phyloP scores from a whole-genome alignment of 2,329 filamentous ascomycete species.

The Elsinoe australis region DNA sequence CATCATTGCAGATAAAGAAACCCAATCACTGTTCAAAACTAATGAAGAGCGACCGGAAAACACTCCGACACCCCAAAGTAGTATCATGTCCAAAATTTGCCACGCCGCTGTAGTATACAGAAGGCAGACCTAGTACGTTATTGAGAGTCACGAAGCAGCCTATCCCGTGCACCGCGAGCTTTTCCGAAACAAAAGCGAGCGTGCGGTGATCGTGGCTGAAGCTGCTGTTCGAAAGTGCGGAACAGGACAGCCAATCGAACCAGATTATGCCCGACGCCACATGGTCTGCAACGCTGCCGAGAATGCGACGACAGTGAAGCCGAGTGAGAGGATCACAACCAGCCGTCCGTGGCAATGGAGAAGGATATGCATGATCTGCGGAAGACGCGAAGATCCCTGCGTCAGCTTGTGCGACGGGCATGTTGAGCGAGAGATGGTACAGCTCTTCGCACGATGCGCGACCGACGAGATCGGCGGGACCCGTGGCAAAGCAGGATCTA shows the following conservation, averaged over 20 bases:
- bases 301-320: no score
- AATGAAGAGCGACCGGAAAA: no score
- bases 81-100: no score
- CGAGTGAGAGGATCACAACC: neutral
- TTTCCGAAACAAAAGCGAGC: slow-evolving; percentile 7
- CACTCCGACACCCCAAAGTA: no score
- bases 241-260: neutral
- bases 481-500: slow-evolving; percentile 2
- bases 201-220: slow-evolving; percentile 1
- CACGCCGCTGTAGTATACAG: slow-evolving; percentile 3
- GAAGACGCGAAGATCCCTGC: slow-evolving; percentile 5
- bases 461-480: slow-evolving; percentile 3
- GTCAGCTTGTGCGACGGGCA: slow-evolving; percentile 4
- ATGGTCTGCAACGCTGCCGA: neutral
- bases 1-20: no score
- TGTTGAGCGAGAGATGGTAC: neutral
- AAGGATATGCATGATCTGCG: slow-evolving; percentile 5
- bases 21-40: no score
- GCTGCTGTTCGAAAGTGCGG: neutral
- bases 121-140: no score
- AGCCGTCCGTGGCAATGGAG: no score
- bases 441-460: neutral
- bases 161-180: neutral
- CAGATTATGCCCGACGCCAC: slow-evolving; percentile 2
- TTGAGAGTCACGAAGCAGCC: no score